Base-by-base conservation (phyloP, 2,329 filamentous ascomycete species). In the Cercospora sesami region DNA sequence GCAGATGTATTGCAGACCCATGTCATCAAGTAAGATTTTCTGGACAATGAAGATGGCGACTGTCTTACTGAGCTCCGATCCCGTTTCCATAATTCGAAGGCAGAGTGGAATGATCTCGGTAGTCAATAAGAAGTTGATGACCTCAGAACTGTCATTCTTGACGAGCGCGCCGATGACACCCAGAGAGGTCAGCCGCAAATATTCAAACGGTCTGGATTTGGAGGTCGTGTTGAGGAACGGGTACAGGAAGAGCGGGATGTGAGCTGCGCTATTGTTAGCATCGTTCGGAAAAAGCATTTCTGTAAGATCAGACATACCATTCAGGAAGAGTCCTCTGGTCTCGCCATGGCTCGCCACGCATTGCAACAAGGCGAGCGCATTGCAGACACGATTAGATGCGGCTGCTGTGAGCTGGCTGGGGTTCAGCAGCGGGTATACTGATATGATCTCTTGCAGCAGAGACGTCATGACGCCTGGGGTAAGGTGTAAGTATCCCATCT, bases 1-100 rank as follows among this genome's bases (percentile, higher is more conserved):
- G 81, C 95, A 99, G 68, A 99, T 99, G 81, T 99, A 99, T 77
- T 95, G 95, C 70, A 99, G 86, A 4, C 95, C 95, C 75, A 96
- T 94, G 76, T 99, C 95, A 78, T 99, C 95, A 2, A 99, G 87
- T 63, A 99, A 83, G 28, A 99, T 99, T 86, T 99, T 99, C 81
- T 99, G 95, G 18, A 99, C 95, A 75, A 99, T 99, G 83, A 99
- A 99, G 76, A 99, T 99, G 67, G 95, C 95, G 14, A 99, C 95
- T 0, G 95, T 99, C 85, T 99, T 99, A 85, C 93, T 97, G 69
- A 99, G 86, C 81, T 99, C 95, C 0, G 94, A 97, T 60, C 95
- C 95, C 0, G 95, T 99, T 83, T 99, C 95, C 95, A 99, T 99
- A 77, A 99, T 99, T 69, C 95, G 90, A 55, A 99, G 89, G 80